phyloP scores from a whole-genome alignment of 805 yeast species.

The Lachancea mirantina region DNA sequence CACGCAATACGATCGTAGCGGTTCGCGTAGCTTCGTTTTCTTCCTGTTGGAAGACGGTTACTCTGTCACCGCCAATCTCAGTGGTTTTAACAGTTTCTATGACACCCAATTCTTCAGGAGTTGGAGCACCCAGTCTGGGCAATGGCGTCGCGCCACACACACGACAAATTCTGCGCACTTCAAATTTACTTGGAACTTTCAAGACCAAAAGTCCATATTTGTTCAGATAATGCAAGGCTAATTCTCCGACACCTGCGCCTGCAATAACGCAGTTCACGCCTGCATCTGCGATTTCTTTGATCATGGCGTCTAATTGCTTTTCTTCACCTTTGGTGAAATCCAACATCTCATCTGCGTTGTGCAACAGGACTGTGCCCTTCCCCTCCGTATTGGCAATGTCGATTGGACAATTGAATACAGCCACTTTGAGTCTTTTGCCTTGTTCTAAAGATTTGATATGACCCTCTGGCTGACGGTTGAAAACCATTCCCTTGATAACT shows the following conservation, averaged over 20 bases:
- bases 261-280: conserved; percentile 88
- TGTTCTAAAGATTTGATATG: conserved; percentile 55
- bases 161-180: conserved; percentile 84
- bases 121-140: conserved; percentile 89
- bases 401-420: conserved; percentile 86
- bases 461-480: conserved; percentile 97
- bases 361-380: conserved; percentile 92
- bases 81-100: conserved; percentile 83
- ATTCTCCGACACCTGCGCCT: conserved; percentile 90
- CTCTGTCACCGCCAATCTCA: conserved; percentile 97
- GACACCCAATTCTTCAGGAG: conserved; percentile 87
- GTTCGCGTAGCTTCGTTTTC: conserved; percentile 59
- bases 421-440: conserved; percentile 66
- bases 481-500: conserved; percentile 95
- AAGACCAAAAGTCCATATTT: conserved; percentile 78
- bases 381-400: conserved; percentile 97
- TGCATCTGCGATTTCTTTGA: conserved; percentile 72
- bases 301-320: conserved; percentile 77
- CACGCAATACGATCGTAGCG: conserved; percentile 87
- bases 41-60: conserved; percentile 84
- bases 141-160: conserved; percentile 97
- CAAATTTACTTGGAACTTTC: conserved; percentile 90
- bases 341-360: conserved; percentile 94
- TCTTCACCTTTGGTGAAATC: conserved; percentile 96
- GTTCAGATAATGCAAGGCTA: conserved; percentile 88